These are phyloP conservation scores for Dunaliella sp. DNA, from an alignment of 139 green algal species.

Conservation along the genomic window DNA sequence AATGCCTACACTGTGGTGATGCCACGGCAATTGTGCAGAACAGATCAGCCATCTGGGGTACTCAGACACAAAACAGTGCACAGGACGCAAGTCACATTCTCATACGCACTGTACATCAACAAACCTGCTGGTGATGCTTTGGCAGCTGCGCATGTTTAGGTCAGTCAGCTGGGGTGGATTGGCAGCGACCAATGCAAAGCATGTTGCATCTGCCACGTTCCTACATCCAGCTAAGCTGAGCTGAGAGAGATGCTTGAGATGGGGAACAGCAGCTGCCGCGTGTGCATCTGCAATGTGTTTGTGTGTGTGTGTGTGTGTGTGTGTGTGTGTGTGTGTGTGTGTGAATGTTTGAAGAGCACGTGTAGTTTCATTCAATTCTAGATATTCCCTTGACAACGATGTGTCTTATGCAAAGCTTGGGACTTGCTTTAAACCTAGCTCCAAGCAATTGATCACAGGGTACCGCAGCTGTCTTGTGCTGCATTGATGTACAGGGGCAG, in stretches of 20 bases:
- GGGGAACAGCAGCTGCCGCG: neutral
- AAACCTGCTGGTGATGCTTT: neutral
- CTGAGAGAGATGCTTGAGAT: neutral
- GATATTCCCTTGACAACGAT: too few species aligned
- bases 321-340: too few species aligned
- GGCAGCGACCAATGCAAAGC: neutral
- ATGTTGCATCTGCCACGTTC: neutral
- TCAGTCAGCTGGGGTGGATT: neutral
- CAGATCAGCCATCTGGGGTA: neutral
- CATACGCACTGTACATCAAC: neutral
- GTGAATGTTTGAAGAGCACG: too few species aligned
- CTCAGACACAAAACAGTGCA: neutral
- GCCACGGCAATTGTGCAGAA: neutral
- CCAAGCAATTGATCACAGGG: too few species aligned
- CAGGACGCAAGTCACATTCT: neutral
- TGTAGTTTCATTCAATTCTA: too few species aligned
- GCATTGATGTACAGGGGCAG: too few species aligned
- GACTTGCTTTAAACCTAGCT: too few species aligned
- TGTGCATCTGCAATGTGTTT: neutral
- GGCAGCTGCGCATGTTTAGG: neutral
- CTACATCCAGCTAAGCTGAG: neutral
- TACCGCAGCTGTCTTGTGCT: too few species aligned
- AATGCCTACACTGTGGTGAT: neutral
- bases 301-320: neutral
- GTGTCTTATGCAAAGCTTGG: too few species aligned